phyloP scores from a whole-genome alignment of 2,329 filamentous ascomycete species.

The Neonectria punicea region DNA sequence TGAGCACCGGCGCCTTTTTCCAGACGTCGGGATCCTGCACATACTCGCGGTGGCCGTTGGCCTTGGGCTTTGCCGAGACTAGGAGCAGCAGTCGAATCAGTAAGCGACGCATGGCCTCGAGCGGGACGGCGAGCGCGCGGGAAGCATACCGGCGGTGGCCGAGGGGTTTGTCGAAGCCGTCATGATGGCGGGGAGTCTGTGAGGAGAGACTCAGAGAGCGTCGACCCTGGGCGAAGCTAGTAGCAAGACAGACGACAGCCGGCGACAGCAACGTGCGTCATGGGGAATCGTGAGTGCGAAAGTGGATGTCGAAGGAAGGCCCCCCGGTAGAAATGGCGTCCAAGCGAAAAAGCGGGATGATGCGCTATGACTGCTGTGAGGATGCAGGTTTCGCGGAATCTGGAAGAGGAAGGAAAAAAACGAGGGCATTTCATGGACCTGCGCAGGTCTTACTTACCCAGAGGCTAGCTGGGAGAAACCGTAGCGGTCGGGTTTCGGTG shows the following conservation, averaged over 20 bases:
- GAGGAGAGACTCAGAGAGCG: background rate
- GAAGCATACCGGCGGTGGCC: slow-evolving; percentile 21
- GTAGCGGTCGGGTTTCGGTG: background rate
- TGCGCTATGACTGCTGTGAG: background rate
- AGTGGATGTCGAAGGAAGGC: background rate
- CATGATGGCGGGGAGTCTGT: slow-evolving; percentile 15
- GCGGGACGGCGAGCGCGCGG: background rate
- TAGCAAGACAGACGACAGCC: background rate
- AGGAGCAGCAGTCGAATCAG: slow-evolving; percentile 4
- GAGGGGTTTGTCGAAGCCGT: slow-evolving; percentile 8
- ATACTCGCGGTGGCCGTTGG: slow-evolving; percentile 49
- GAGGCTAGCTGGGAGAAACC: background rate
- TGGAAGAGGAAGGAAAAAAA: background rate
- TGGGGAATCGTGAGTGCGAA: background rate
- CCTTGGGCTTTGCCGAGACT: slow-evolving; percentile 24
- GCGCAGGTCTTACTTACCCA: background rate
- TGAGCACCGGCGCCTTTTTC: slow-evolving; percentile 77
- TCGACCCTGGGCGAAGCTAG: slow-evolving; percentile 5
- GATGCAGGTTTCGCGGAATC: background rate
- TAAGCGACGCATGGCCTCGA: background rate
- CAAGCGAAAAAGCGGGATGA: slow-evolving; percentile 10
- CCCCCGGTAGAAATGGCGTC: slow-evolving; percentile 14
- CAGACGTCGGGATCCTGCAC: slow-evolving; percentile 72
- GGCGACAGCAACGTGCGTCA: slow-evolving; percentile 5
- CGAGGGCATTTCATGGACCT: background rate